phyloP scores from a whole-genome alignment of 2,329 filamentous ascomycete species.

The Aquanectria penicillioides region DNA sequence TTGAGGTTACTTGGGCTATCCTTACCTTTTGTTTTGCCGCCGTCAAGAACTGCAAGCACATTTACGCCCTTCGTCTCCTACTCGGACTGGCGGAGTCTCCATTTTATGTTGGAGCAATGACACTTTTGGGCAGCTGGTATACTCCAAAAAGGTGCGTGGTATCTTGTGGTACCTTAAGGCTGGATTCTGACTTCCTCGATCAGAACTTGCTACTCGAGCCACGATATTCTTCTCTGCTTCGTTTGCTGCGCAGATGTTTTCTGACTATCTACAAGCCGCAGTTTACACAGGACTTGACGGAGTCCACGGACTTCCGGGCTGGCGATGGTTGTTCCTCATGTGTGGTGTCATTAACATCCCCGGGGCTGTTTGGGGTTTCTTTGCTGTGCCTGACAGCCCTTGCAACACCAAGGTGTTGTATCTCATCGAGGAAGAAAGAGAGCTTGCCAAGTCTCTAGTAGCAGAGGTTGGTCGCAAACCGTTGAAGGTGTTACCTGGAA shows the following conservation, averaged over 20 bases:
- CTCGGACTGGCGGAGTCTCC: neutral
- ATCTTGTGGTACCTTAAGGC: too few species aligned
- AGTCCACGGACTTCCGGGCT: neutral
- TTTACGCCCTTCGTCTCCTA: neutral
- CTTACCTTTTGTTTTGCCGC: neutral
- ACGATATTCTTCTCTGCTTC: neutral
- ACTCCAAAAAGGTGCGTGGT: neutral
- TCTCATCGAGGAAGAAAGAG: conserved; percentile 1
- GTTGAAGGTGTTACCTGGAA: neutral
- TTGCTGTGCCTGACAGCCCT: neutral
- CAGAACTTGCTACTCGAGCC: neutral
- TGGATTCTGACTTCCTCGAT: neutral
- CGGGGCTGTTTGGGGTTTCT: neutral
- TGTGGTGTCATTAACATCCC: neutral
- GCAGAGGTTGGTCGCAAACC: neutral
- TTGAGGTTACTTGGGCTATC: neutral
- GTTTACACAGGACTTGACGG: neutral
- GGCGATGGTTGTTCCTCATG: conserved; percentile 4
- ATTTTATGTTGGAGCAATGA: neutral
- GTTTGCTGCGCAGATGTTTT: neutral
- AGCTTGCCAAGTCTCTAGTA: neutral
- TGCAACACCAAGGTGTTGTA: conserved; percentile 1
- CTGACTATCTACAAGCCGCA: neutral
- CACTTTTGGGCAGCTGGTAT: neutral
- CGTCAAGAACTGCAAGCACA: neutral